phyloP scores from a whole-genome alignment of 441 rosid species.

The Brassica balearica region DNA sequence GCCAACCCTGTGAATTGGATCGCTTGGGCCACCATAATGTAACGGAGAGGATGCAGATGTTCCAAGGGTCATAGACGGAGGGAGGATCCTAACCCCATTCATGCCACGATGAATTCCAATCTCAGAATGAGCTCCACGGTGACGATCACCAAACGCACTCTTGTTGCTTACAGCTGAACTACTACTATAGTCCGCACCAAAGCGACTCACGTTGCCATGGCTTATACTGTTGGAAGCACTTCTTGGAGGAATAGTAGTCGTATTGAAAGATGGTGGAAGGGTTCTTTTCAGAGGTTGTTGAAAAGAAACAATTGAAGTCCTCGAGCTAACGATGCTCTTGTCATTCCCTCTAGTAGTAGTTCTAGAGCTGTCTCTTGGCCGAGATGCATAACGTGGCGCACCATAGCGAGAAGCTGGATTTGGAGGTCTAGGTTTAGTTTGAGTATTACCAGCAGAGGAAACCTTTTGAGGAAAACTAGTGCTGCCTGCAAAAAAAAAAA shows the following conservation, averaged over 20 bases:
- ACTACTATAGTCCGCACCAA: conserved; percentile 50
- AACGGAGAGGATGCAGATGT: conserved; percentile 48
- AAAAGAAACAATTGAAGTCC: conserved; percentile 53
- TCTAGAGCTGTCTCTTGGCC: conserved; percentile 46
- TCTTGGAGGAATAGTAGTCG: conserved; percentile 46
- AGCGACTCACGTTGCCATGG: conserved; percentile 39
- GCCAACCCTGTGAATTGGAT: conserved; percentile 51
- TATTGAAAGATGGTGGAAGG: conserved; percentile 62
- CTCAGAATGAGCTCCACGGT: conserved; percentile 50
- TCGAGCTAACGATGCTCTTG: conserved; percentile 53
- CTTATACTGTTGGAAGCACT: conserved; percentile 47
- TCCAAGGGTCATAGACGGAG: conserved; percentile 65
- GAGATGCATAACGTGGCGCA: conserved; percentile 40
- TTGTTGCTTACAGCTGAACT: conserved; percentile 48
- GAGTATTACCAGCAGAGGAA: conserved; percentile 27
- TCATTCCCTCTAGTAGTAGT: conserved; percentile 47
- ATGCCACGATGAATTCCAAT: conserved; percentile 59
- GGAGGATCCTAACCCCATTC: conserved; percentile 68
- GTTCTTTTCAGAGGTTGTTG: conserved; percentile 58
- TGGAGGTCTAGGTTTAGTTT: conserved; percentile 49
- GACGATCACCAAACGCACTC: conserved; percentile 54
- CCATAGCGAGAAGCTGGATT: conserved; percentile 36
- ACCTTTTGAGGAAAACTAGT: conserved; percentile 40
- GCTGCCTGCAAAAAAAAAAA: conserved; percentile 45
- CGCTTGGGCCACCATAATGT: conserved; percentile 59